Conservation (phyloP, 805 yeast species). For the Ogataea ramenticola region DNA sequence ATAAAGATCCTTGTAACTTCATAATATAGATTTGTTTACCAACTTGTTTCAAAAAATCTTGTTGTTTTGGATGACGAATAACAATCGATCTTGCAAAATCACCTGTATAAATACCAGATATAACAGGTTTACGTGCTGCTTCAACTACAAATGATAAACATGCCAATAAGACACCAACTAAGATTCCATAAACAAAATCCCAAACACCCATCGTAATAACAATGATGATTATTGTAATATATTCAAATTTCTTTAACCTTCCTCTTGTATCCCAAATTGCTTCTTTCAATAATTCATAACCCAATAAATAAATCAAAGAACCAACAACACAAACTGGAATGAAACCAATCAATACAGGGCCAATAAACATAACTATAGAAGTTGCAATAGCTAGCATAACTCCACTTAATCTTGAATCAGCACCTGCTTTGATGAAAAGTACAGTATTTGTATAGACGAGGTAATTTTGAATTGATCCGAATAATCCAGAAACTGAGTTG, state of each 20-base stretch:
- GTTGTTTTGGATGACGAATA: constrained; percentile 82
- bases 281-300: constrained; percentile 84
- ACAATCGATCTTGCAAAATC: constrained; percentile 88
- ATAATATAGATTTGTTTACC: constrained; percentile 87
- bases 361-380: constrained; percentile 69
- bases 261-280: constrained; percentile 82
- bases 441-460: constrained; percentile 92
- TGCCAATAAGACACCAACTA: constrained; percentile 86
- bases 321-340: constrained; percentile 97
- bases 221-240: constrained; percentile 73
- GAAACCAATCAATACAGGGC: constrained; percentile 88
- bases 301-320: constrained; percentile 79
- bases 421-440: constrained; percentile 89
- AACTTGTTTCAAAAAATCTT: constrained; percentile 73
- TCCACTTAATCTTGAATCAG: constrained; percentile 84
- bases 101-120: constrained; percentile 79
- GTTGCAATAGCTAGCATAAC: constrained; percentile 83
- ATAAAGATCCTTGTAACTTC: constrained; percentile 81
- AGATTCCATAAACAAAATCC: constrained; percentile 90
- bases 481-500: constrained; percentile 72
- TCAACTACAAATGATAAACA: constrained; percentile 93
- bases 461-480: constrained; percentile 91
- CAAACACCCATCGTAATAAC: constrained; percentile 93
- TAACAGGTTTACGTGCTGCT: constrained; percentile 77
- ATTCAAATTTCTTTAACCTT: constrained; percentile 68